Evolutionary conservation across 73 alveolate species (phyloP), one percentile per base, ranked within the genome.

Genomic region (Breviolum minutum): DNA sequence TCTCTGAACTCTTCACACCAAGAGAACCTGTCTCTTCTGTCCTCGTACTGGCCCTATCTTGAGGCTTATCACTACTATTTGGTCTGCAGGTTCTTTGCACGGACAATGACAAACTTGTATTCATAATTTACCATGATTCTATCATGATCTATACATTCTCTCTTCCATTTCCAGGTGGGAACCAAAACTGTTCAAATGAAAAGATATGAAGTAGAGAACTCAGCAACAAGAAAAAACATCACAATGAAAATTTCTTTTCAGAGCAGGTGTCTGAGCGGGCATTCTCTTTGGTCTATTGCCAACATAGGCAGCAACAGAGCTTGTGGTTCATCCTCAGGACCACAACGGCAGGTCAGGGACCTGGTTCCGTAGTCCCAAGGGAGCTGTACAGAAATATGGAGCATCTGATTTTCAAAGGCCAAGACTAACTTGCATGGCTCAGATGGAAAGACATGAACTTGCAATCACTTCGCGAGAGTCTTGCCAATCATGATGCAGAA

Each of bases 401-500:
- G 66, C 87, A 79, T 76, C 85, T 76, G 85, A 76, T 32, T 79
- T 40, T 19, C 87, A 29, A 32, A 79, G 87, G 87, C 87, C 87
- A 79, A 32, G 87, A 32, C 87, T 29, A 32, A 9, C n/a, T 76
- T 79, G 87, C 66, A 29, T 79, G 87, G 87, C 87, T 32, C 63
- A 32, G 87, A 79, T 32, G 27, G 63, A 14, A 14, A 32, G 11
- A 32, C 66, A 40, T 40, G 54, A 40, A 40, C 54, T 40, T 40
- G 54, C 54, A 32, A 79, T 79, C 87, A 79, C 66, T 79, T 79
- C 8, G 66, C 63, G n/a, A 79, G 87, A 79, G 87, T 79, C 66
- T 79, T 79, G 87, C 87, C 87, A 79, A 79, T 79, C 87, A 79
- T 79, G 87, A 79, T 79, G 87, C 87, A 79, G 87, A 79, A 79